Evolutionary conservation across 176 grass and related monocot species (phyloP).

Genomic region (Musa beccarii): DNA sequence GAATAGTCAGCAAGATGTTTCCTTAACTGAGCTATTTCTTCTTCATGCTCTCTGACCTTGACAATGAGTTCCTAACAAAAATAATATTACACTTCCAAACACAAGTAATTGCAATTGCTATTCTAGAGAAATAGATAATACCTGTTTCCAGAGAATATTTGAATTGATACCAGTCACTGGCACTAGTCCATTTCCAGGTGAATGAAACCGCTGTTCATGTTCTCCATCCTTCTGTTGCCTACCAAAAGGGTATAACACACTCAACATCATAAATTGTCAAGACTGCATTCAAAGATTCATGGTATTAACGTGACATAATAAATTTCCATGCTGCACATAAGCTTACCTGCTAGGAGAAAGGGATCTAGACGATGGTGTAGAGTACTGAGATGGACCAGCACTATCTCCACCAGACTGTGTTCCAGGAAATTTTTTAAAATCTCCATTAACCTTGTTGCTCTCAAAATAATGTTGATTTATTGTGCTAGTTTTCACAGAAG

Average conservation of each 20-base stretch:
- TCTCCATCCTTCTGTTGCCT: conserved; percentile 66
- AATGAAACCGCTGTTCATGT: conserved; percentile 42
- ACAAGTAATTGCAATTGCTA: conserved; percentile 2
- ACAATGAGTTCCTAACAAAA: conserved; percentile 52
- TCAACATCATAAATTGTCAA: not conserved
- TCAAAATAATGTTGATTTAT: conserved; percentile 26
- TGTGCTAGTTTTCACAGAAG: conserved; percentile 14
- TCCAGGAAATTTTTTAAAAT: conserved; percentile 26
- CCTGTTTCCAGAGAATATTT: conserved; percentile 72
- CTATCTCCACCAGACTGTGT: conserved; percentile 30
- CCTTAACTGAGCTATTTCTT: conserved; percentile 75
- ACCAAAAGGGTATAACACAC: conserved; percentile 13
- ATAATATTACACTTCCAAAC: not conserved
- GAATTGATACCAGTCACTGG: conserved; percentile 46
- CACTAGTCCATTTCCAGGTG: conserved; percentile 34
- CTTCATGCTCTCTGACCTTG: conserved; percentile 66
- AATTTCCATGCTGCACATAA: not conserved
- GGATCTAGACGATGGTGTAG: conserved; percentile 69
- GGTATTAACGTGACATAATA: not conserved
- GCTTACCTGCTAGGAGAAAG: conserved; percentile 70
- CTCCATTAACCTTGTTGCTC: conserved; percentile 34
- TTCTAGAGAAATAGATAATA: conserved; percentile 20
- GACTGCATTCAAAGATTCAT: not conserved
- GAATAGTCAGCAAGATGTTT: conserved; percentile 78
- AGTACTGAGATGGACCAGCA: conserved; percentile 43